These are phyloP conservation scores for Xerocomellus chrysenteron DNA, from an alignment of 768 basidiomycete genomes.

Conservation along the genomic window DNA sequence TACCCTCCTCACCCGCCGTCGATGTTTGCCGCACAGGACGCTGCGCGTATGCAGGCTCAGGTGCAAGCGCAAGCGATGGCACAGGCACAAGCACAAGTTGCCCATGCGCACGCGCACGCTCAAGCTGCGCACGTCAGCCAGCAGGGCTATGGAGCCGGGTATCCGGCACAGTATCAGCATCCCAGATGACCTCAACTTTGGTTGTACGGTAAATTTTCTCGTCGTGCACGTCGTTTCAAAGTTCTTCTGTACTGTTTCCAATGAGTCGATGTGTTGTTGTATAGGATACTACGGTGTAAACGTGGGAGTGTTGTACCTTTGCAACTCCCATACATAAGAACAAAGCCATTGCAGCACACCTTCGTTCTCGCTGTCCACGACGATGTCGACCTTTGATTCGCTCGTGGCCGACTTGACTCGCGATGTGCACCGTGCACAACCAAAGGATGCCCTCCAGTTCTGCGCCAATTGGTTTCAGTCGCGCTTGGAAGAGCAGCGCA, in stretches of 20 bases:
- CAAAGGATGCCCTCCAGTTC: slow-evolving; percentile 88
- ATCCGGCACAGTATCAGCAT: slow-evolving; percentile 34
- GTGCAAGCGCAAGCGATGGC: slow-evolving; percentile 41
- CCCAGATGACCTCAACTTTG: slow-evolving; percentile 19
- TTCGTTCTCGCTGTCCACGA: slow-evolving; percentile 14
- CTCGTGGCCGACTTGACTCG: slow-evolving; percentile 85
- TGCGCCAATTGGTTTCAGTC: slow-evolving; percentile 94
- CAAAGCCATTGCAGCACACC: slow-evolving; percentile 1
- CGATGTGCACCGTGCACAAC: slow-evolving; percentile 82
- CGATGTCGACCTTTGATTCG: slow-evolving; percentile 71
- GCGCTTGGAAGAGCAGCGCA: slow-evolving; percentile 81
- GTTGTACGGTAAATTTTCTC: background rate
- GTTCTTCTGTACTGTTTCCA: slow-evolving; percentile 16
- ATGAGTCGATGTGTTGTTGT: background rate
- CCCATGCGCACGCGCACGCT: slow-evolving; percentile 42
- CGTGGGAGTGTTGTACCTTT: slow-evolving; percentile 24
- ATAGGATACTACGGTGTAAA: slow-evolving; percentile 3
- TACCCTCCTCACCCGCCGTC: slow-evolving; percentile 35
- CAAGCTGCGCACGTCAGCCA: slow-evolving; percentile 32
- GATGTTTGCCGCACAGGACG: slow-evolving; percentile 33
- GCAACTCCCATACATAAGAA: slow-evolving; percentile 7
- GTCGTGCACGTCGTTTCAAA: background rate
- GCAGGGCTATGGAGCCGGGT: slow-evolving; percentile 30
- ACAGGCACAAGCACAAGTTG: slow-evolving; percentile 40
- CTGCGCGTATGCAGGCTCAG: slow-evolving; percentile 42